Evolutionary conservation across 306 rosid species (phyloP).

Genomic region (Rosa chinensis): DNA sequence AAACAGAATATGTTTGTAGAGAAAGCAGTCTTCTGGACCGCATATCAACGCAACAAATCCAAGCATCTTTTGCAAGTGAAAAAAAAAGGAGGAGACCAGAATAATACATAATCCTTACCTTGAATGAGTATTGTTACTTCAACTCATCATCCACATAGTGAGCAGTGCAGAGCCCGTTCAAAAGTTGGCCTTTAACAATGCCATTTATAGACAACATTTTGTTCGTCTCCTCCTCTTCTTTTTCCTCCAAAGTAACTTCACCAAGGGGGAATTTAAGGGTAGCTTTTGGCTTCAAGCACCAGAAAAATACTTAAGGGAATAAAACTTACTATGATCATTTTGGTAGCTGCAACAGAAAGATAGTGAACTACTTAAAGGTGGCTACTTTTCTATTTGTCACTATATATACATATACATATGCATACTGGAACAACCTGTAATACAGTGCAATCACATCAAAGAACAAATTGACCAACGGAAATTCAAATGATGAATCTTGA

Average conservation of each 20-base stretch:
- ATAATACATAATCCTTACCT: conserved; percentile 38
- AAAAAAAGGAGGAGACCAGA: not conserved
- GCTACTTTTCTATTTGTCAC: not conserved
- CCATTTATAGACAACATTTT: conserved; percentile 57
- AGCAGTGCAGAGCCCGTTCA: conserved; percentile 70
- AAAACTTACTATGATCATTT: not conserved
- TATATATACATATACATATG: not conserved
- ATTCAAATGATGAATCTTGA: conserved; percentile 3
- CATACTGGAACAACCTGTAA: not conserved
- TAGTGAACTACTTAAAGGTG: not conserved
- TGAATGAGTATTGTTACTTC: conserved; percentile 66
- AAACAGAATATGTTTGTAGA: not conserved
- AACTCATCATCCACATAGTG: conserved; percentile 66
- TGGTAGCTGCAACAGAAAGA: not conserved
- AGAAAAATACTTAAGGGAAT: not conserved
- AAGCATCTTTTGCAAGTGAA: not conserved
- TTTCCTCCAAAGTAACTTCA: conserved; percentile 75
- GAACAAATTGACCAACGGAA: not conserved
- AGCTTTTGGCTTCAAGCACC: conserved; percentile 76
- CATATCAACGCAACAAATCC: not conserved
- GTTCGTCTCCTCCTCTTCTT: conserved; percentile 57
- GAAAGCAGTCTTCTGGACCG: not conserved
- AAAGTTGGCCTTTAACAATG: conserved; percentile 49
- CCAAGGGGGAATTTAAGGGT: conserved; percentile 84
- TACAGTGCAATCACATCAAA: not conserved